phyloP scores from a whole-genome alignment of 306 rosid genomes.

The Trifolium repens region DNA sequence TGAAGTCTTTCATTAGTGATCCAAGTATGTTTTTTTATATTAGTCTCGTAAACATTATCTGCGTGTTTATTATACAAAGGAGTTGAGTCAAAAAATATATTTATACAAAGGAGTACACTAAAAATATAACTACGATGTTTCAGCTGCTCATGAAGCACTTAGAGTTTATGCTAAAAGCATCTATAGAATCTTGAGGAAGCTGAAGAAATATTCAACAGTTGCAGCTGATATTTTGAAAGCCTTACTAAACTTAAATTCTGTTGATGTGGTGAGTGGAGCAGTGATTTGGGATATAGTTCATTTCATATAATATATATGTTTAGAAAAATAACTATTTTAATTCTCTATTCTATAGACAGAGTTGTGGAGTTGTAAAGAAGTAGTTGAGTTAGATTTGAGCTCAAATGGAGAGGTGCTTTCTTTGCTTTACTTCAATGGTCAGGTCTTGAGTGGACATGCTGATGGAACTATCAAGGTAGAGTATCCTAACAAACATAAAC shows the following conservation, averaged over 20 bases:
- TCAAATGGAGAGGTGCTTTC: constrained; percentile 79
- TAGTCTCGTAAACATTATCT: neutral
- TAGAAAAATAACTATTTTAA: constrained; percentile 35
- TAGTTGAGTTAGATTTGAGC: constrained; percentile 67
- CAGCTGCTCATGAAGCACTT: constrained; percentile 77
- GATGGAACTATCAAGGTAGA: constrained; percentile 96
- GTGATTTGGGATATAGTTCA: constrained; percentile 18
- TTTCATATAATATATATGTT: neutral
- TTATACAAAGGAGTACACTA: constrained; percentile 14
- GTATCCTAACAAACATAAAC: constrained; percentile 33
- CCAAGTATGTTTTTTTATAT: constrained; percentile 54
- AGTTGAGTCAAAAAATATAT: neutral
- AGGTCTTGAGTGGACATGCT: constrained; percentile 83
- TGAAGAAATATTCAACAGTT: constrained; percentile 65
- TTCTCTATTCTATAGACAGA: constrained; percentile 58
- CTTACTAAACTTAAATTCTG: constrained; percentile 77
- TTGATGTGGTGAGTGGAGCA: constrained; percentile 69
- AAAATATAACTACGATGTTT: constrained; percentile 34
- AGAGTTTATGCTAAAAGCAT: constrained; percentile 76
- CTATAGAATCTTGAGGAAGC: constrained; percentile 73
- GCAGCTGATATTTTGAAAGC: constrained; percentile 69
- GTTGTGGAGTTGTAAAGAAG: constrained; percentile 84
- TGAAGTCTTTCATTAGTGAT: constrained; percentile 70
- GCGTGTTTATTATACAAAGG: neutral
- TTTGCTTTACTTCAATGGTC: constrained; percentile 70